Percentiles rank a stretch among this genome's conserved stretches.
Evolutionary conservation across 257 asterid species (phyloP).

Genomic region (Henckelia pumila): DNA sequence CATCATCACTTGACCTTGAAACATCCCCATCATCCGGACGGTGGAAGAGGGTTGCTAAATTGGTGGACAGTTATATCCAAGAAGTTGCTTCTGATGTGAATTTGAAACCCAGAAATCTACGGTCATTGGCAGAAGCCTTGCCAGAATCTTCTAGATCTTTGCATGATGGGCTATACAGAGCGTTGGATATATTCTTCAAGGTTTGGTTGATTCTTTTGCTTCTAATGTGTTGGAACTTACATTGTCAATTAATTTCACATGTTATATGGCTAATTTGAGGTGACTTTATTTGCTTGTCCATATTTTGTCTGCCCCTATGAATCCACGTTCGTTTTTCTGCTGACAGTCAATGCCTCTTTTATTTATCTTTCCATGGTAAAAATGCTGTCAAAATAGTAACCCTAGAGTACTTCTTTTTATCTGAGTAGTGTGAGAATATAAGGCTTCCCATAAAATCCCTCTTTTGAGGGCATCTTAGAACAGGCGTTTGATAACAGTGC

Average conservation of each 20-base stretch:
- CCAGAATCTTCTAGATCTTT: conserved; percentile 85
- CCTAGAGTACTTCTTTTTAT: too few species aligned
- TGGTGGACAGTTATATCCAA: conserved; percentile 79
- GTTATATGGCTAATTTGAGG: neutral
- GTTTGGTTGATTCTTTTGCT: conserved; percentile 34
- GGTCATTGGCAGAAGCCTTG: conserved; percentile 67
- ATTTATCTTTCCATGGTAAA: neutral
- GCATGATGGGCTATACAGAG: conserved; percentile 94
- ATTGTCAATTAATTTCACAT: too few species aligned
- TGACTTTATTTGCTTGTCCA: neutral
- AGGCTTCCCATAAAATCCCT: neutral
- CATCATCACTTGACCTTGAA: conserved; percentile 51
- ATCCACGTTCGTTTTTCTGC: neutral
- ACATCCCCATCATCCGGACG: conserved; percentile 58
- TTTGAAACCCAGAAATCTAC: conserved; percentile 76
- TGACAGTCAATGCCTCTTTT: conserved; percentile 1
- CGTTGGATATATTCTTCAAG: conserved; percentile 83
- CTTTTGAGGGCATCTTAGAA: too few species aligned
- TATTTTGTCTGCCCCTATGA: neutral
- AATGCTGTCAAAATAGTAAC: neutral
- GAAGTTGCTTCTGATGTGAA: conserved; percentile 94
- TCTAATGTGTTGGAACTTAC: neutral
- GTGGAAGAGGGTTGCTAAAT: conserved; percentile 67
- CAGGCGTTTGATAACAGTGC: neutral
- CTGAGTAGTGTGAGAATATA: neutral